Base-by-base conservation (phyloP, 1,284 basidiomycete genomes). In the Ustilago trichophora region DNA sequence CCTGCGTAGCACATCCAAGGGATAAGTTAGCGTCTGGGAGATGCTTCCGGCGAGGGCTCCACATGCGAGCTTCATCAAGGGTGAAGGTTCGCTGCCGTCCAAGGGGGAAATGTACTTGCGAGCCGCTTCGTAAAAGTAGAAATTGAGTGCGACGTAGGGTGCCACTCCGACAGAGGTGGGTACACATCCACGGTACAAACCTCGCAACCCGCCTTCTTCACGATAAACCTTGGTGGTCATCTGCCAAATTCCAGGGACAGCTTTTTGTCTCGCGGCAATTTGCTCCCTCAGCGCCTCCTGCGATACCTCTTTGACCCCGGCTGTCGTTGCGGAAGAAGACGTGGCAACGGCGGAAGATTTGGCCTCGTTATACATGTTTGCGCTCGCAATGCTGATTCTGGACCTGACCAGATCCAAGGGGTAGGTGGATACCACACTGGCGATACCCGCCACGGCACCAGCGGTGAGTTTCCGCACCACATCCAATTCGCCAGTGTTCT, bases 21-120 rank as follows among this genome's bases (percentile, higher is more conserved):
- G 95, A 80, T 96, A 97, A 7, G 95, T 98, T 73, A 97, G 83
- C 29, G 93, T 92, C 82, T 98, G 92, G 25, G 91, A 92, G 72
- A 96, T 90, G 18, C 89, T 83, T 2, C 86, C 86, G 0, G 85
- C 85, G 6, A 85, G 57, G 0, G 83, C 85, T 11, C 85, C 85
- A 53, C 85, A 85, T 0, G 63, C 67, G n/a, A 87, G 80, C 71
- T 81, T 82, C 15, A 53, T 47, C 13, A 75, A 21, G 10, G 74
- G 43, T 16, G 64, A 65, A 6, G 78, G 71, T 12, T 75, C 58
- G 6, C 41, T 50, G 0, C 74, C 75, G 33, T 72, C 66, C 80
- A 82, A 21, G 33, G 72, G 42, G 44, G 49, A 62, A 49, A 64
- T 65, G 33, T 68, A 77, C 72, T 67, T 77, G 1, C 79, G 64